phyloP scores from a whole-genome alignment of 108 stramenopile genomes.

The Thalassiosira profunda region DNA sequence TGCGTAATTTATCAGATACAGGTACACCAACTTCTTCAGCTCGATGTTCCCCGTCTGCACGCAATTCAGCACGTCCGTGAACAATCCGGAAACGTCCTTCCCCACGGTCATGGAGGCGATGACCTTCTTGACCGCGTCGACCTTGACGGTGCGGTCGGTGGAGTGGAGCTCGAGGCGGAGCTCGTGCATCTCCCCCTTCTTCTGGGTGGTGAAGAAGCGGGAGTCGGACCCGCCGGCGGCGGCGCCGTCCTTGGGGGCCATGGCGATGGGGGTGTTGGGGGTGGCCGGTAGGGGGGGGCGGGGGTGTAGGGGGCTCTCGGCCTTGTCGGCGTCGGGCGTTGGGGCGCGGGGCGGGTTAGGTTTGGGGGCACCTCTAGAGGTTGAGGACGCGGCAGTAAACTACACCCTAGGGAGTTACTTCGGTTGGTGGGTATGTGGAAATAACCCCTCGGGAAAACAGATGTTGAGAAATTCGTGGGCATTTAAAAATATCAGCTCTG shows the following conservation, averaged over 20 bases:
- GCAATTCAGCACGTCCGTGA: constrained; percentile 99
- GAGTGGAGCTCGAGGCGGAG: constrained; percentile 96
- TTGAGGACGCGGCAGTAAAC: too few relatives aligned
- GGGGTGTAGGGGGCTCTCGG: too few relatives aligned
- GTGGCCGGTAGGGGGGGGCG: too few relatives aligned
- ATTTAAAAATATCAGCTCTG: too few relatives aligned
- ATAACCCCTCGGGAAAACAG: too few relatives aligned
- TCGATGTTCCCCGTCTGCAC: constrained; percentile 99
- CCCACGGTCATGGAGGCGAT: constrained; percentile 99
- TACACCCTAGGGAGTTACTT: too few relatives aligned
- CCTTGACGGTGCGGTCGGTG: constrained; percentile 93
- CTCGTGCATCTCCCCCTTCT: constrained; percentile 99
- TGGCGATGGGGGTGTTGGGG: too few relatives aligned
- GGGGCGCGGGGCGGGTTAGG: too few relatives aligned
- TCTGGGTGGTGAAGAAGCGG: constrained; percentile 96
- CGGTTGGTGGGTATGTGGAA: too few relatives aligned
- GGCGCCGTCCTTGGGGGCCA: constrained; percentile 27
- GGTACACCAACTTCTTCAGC: constrained; percentile 98
- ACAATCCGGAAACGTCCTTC: constrained; percentile 98
- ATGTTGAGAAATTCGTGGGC: too few relatives aligned
- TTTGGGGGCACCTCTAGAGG: too few relatives aligned
- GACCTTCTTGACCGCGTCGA: constrained; percentile 99
- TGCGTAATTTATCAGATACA: constrained; percentile 99
- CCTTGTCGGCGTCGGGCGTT: too few relatives aligned
- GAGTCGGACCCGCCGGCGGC: constrained; percentile 74